Base-by-base conservation (phyloP, 441 rosid genomes). In the Flueggea neowawraea region DNA sequence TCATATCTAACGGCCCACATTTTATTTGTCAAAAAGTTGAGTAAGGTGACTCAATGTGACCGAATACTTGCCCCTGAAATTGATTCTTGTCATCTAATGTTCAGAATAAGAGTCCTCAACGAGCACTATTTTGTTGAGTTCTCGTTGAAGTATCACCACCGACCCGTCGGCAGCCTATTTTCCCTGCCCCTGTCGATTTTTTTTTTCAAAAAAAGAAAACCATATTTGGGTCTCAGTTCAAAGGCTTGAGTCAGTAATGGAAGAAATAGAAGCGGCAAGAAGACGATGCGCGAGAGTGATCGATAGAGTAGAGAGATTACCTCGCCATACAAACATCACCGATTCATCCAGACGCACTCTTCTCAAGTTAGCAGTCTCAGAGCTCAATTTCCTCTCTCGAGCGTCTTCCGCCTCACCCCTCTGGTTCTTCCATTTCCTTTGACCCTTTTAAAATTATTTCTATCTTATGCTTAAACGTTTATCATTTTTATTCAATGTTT, bases 351-450 rank as follows among this genome's bases (percentile, higher is more conserved):
- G 63, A 49, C 86, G 76, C 68, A 87, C 96, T 60, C 93, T 94
- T 72, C 82, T 79, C 67, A 84, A 80, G 62, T 78, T 89, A 52
- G 91, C 82, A 57, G 70, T 66, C 56, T 82, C 97, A 43, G 97
- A 94, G 73, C 94, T 88, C 74, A 56, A 74, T 53, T 94, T 89
- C 76, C 88, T 90, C 78, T 75, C 87, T 4, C 81, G 72, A 45
- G 52, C 75, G 66, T 58, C 74, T 31, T 66, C 73, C 56, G 32
- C 11, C 43, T 15, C 59, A 43, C 56, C 39, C 44, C 58, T 16
- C 75, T 36, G 0, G 87, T 86, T 80, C 58, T 55, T 39, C n/a
- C 36, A 3, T 5, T 49, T 4, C 39, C 58, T 55, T 31, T 28
- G 0, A 31, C 36, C 14, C 13, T 6, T 31, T 52, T 12, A 12